A percentile compares a stretch with the other conserved stretches of the same genome.
Evolutionary conservation across 345 rosid species (phyloP).

Genomic region (Eucalyptus brandiana): DNA sequence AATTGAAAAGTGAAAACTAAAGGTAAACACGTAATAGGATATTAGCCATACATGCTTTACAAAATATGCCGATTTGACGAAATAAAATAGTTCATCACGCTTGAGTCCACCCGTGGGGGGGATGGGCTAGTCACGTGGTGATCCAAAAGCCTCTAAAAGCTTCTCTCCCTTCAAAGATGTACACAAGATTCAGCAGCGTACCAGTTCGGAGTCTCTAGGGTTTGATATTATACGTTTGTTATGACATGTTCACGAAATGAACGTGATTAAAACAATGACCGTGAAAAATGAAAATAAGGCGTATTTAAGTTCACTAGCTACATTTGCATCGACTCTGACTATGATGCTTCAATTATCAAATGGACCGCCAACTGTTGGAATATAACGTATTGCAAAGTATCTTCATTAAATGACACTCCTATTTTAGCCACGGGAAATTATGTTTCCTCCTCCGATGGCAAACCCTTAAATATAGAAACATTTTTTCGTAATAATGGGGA

Average conservation of each 20-base stretch:
- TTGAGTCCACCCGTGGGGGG: too few species aligned
- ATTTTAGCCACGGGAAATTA: neutral
- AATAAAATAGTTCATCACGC: neutral
- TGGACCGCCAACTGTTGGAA: neutral
- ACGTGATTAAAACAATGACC: neutral
- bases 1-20: neutral
- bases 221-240: neutral
- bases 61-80: neutral
- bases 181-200: neutral
- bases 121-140: neutral
- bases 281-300: neutral
- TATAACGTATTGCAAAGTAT: neutral
- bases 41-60: neutral
- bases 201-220: neutral
- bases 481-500: neutral
- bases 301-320: neutral
- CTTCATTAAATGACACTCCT: neutral
- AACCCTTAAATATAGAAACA: neutral
- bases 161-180: neutral
- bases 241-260: neutral
- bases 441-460: neutral
- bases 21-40: neutral
- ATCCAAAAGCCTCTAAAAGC: neutral
- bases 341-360: neutral
- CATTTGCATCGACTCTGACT: neutral